These are phyloP conservation scores for Parasarocladium wereldwijsianum DNA, from an alignment of 2,329 filamentous ascomycete species.

Conservation along the genomic window DNA sequence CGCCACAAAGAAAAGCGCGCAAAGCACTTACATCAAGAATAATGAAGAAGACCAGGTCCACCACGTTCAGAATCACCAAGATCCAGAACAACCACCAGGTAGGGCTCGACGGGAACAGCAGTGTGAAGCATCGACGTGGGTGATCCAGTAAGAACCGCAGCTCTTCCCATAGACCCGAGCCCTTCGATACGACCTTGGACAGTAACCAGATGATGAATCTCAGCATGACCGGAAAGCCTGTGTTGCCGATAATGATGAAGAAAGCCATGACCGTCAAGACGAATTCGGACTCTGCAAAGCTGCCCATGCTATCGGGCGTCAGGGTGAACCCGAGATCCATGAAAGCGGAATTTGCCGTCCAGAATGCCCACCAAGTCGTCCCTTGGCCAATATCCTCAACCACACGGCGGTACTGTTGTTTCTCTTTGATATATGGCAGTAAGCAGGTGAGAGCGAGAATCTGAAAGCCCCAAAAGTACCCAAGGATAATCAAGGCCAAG, in stretches of 20 bases:
- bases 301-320: constrained; percentile 86
- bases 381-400: constrained; percentile 48
- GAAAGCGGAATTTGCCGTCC: constrained; percentile 75
- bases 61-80: constrained; percentile 62
- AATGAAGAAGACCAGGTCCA: constrained; percentile 84
- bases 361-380: constrained; percentile 82
- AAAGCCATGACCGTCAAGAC: constrained; percentile 67
- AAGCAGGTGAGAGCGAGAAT: constrained; percentile 60
- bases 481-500: constrained; percentile 59
- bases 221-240: constrained; percentile 87
- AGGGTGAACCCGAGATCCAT: constrained; percentile 91
- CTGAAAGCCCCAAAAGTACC: constrained; percentile 76
- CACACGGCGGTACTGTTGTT: constrained; percentile 44
- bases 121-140: constrained; percentile 86
- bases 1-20: constrained; percentile 4
- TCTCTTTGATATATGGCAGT: constrained; percentile 64
- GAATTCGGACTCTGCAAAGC: constrained; percentile 65
- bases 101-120: constrained; percentile 77
- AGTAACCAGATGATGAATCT: constrained; percentile 80
- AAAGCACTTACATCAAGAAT: constrained; percentile 61
- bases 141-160: constrained; percentile 84
- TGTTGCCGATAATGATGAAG: constrained; percentile 88
- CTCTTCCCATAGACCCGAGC: constrained; percentile 72
- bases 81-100: constrained; percentile 96
- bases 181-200: constrained; percentile 50